Evolutionary conservation across 306 rosid genomes (phyloP).

Genomic region (Senna siamea): DNA sequence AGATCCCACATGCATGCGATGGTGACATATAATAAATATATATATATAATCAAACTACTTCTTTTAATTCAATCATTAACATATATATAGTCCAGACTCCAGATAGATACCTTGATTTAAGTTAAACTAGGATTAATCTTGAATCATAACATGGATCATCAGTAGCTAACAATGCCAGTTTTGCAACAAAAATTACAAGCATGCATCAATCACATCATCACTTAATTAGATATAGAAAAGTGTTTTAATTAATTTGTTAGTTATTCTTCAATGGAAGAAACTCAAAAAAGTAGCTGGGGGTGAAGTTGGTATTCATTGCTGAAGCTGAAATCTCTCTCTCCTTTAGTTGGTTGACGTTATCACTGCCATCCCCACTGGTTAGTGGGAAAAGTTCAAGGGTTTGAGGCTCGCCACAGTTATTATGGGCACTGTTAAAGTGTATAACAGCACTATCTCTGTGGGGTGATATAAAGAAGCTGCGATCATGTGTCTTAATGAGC

Average conservation of each 20-base stretch:
- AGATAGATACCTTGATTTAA: slow-evolving; percentile 52
- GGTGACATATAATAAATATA: slow-evolving; percentile 4
- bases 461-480: slow-evolving; percentile 52
- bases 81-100: slow-evolving; percentile 42
- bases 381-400: slow-evolving; percentile 88
- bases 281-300: slow-evolving; percentile 70
- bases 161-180: slow-evolving; percentile 31
- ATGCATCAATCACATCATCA: neutral
- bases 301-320: slow-evolving; percentile 46
- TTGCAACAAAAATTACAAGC: slow-evolving; percentile 43
- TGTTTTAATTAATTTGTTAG: slow-evolving; percentile 14
- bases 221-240: slow-evolving; percentile 6
- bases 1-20: slow-evolving; percentile 37
- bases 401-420: slow-evolving; percentile 55
- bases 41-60: slow-evolving; percentile 29
- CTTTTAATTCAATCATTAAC: slow-evolving; percentile 54
- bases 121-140: slow-evolving; percentile 18
- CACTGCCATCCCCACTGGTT: slow-evolving; percentile 46
- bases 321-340: slow-evolving; percentile 55
- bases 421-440: slow-evolving; percentile 23
- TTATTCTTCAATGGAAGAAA: slow-evolving; percentile 74
- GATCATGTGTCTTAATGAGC: slow-evolving; percentile 52
- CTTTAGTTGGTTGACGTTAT: slow-evolving; percentile 39
- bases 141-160: slow-evolving; percentile 56
- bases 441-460: slow-evolving; percentile 36